Percentiles rank a stretch among this genome's conserved stretches.
Conservation (phyloP, 345 rosid species). For the Odontarrhena argentea region DNA sequence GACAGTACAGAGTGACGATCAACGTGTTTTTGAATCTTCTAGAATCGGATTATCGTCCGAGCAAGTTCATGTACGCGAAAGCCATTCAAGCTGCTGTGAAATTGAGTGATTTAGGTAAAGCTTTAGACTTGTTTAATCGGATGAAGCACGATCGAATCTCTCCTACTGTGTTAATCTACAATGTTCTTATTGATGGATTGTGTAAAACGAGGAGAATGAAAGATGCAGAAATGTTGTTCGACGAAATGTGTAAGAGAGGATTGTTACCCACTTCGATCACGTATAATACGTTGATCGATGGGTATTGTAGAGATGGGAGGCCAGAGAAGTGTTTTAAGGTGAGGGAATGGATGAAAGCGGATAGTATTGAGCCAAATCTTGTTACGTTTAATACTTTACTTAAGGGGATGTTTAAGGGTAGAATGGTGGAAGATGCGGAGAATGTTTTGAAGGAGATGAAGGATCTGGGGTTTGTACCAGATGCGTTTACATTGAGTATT, state of each 20-base stretch:
- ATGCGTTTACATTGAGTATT: conserved; percentile 61
- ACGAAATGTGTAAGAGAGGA: conserved; percentile 55
- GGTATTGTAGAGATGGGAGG: conserved; percentile 67
- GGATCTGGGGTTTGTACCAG: conserved; percentile 61
- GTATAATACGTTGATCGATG: conserved; percentile 70
- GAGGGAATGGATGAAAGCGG: conserved; percentile 60
- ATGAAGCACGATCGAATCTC: conserved; percentile 57
- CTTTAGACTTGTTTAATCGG: conserved; percentile 49
- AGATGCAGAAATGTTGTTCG: conserved; percentile 71
- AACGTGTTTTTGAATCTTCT: conserved; percentile 54
- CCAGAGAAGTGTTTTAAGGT: conserved; percentile 48
- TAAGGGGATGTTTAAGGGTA: conserved; percentile 58
- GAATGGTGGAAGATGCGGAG: conserved; percentile 62
- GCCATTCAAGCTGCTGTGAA: conserved; percentile 76
- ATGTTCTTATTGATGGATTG: conserved; percentile 60
- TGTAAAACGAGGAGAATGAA: conserved; percentile 57
- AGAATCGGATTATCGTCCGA: conserved; percentile 55
- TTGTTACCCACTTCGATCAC: conserved; percentile 54
- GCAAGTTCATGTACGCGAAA: conserved; percentile 60
- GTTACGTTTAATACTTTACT: conserved; percentile 73
- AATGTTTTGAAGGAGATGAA: conserved; percentile 63
- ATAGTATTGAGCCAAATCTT: conserved; percentile 55
- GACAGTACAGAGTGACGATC: conserved; percentile 48
- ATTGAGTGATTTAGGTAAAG: conserved; percentile 58
- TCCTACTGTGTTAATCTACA: conserved; percentile 61